Conservation (phyloP, 805 yeast genomes). For the Candida caryicola region DNA sequence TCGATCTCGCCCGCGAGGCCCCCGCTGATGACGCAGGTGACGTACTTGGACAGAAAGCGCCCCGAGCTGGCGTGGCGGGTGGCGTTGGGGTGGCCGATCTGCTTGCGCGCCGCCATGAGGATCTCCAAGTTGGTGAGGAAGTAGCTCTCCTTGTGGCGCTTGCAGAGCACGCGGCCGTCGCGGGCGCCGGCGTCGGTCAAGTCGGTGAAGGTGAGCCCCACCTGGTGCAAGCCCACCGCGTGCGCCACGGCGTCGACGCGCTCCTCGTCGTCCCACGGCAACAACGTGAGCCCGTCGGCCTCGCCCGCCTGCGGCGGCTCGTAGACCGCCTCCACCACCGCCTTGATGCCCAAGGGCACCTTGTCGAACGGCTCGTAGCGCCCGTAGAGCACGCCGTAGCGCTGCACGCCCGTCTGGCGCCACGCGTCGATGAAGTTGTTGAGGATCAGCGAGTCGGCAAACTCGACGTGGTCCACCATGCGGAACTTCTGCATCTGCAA, state of each 20-base stretch:
- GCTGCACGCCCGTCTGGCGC: constrained; percentile 85
- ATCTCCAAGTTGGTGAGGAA: constrained; percentile 88
- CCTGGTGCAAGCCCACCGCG: constrained; percentile 59
- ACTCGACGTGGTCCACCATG: constrained; percentile 97
- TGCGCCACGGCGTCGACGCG: constrained; percentile 53
- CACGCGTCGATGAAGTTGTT: constrained; percentile 86
- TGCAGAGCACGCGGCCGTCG: constrained; percentile 87
- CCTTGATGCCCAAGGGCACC: constrained; percentile 91
- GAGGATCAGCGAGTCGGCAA: constrained; percentile 67
- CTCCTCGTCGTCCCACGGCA: constrained; percentile 53
- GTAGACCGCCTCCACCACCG: constrained; percentile 88
- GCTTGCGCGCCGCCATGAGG: constrained; percentile 77
- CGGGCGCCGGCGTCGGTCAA: constrained; percentile 81
- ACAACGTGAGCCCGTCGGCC: constrained; percentile 73
- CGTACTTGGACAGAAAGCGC: constrained; percentile 79
- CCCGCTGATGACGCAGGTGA: constrained; percentile 93
- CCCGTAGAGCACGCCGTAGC: constrained; percentile 85
- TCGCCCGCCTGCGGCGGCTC: constrained; percentile 91
- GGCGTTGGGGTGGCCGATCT: constrained; percentile 57
- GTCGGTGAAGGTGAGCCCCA: constrained; percentile 90
- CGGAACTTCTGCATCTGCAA: constrained; percentile 85
- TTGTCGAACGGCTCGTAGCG: constrained; percentile 71
- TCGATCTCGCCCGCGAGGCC: constrained; percentile 86
- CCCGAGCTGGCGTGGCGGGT: constrained; percentile 65
- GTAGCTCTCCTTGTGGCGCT: constrained; percentile 88